Evolutionary conservation across 306 rosid species (phyloP), one percentile per base, ranked within the genome.

Genomic region (apple (Malus domestica)): DNA sequence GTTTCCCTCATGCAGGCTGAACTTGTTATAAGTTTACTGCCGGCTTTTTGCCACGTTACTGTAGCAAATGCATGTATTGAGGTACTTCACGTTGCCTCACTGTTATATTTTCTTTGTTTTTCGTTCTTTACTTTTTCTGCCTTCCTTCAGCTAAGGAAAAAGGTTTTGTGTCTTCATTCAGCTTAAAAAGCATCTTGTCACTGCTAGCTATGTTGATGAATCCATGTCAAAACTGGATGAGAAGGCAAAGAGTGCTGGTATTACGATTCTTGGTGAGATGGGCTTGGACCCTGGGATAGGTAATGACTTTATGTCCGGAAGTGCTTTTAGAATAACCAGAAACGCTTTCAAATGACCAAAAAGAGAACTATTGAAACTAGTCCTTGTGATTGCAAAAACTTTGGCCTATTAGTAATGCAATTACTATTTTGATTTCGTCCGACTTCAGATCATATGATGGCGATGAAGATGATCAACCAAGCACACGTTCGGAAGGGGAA

Each of bases 281-380:
- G 98, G 99, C 63, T 90, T 95, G 87, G 97, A 95, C 86, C 99
- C 97, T 70, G 99, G 99, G 72, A 88, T 95, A 83, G 99, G 99
- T 92, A 88, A 82, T 83, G 72, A 51, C 71, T 71, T 27, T 42
- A 38, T 38, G 45, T 42, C 12, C 2, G 45, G 45, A 42, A 42
- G 45, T 42, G 45, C 45, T 42, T 42, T 42, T 10, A 42, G 3
- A 42, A 42, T 42, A 9, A 10, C 45, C 12, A 42, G 12, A 42
- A 42, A 10, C 1, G 12, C 12, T 42, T 42, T 42, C 45, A 42
- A 5, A 42, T 42, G 42, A 38, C 42, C 10, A 38, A 38, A 38
- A 38, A 38, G 42, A 6, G 42, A 42, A 9, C 12, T 0, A 42
- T 42, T 42, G 54, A 49, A 49, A 49, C 63, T 11, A 35, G 4